Conservation (phyloP, 345 rosid genomes). For the Gossypium arboreum region DNA sequence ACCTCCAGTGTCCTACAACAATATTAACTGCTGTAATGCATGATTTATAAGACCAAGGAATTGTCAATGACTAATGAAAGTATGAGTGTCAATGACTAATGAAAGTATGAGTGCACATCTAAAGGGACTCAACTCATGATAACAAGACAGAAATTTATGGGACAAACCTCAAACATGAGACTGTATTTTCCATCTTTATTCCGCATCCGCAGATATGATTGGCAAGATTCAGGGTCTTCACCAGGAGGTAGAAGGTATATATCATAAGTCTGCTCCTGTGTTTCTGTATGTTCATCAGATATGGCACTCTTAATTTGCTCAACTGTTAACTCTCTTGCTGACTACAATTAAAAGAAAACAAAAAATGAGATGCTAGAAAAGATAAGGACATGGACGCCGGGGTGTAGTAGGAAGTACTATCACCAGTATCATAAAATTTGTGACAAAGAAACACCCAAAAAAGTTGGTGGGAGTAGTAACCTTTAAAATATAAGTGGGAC, state of each 20-base stretch:
- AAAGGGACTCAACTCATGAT: not conserved
- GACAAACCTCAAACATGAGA: conserved; percentile 98
- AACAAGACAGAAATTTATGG: not conserved
- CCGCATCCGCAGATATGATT: conserved; percentile 96
- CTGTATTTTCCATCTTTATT: conserved; percentile 98
- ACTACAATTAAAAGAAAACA: conserved; percentile 45
- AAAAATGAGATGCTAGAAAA: conserved; percentile 22
- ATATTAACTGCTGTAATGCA: not conserved
- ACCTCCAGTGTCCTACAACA: not conserved
- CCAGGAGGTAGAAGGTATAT: conserved; percentile 99
- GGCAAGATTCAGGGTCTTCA: conserved; percentile 96
- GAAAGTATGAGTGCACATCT: not conserved
- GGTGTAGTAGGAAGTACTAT: conserved; percentile 1
- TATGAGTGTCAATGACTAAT: not conserved
- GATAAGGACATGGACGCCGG: conserved; percentile 14
- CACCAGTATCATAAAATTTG: not conserved
- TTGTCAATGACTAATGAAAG: not conserved
- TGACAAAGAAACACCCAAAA: not conserved
- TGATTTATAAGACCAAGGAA: not conserved
- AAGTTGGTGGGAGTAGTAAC: conserved; percentile 30
- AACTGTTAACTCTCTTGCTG: conserved; percentile 56
- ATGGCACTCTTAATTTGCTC: conserved; percentile 71
- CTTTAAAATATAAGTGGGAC: conserved; percentile 96
- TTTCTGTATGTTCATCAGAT: conserved; percentile 64
- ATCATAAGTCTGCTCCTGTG: conserved; percentile 83